A percentile compares a stretch with the other conserved stretches of the same genome.
These are phyloP conservation scores for Aaosphaeria arxii DNA, from an alignment of 2,329 filamentous ascomycete genomes.

Conservation along the genomic window DNA sequence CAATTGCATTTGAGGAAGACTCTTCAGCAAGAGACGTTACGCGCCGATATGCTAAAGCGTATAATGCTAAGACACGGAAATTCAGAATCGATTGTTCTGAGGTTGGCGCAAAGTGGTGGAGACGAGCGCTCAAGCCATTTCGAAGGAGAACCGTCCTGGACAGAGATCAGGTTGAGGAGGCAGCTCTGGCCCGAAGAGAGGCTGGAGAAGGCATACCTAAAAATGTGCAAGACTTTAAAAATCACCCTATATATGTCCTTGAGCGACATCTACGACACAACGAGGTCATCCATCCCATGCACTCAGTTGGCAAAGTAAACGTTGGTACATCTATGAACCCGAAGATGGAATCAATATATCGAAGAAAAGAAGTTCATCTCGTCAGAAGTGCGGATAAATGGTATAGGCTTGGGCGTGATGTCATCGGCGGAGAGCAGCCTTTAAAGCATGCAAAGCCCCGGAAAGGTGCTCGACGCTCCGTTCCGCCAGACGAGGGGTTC, in stretches of 20 bases:
- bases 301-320: slow-evolving; percentile 73
- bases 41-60: slow-evolving; percentile 79
- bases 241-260: slow-evolving; percentile 72
- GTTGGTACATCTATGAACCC: slow-evolving; percentile 58
- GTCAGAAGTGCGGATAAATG: slow-evolving; percentile 82
- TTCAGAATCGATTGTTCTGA: slow-evolving; percentile 69
- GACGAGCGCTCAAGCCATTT: slow-evolving; percentile 47
- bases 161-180: slow-evolving; percentile 80
- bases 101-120: slow-evolving; percentile 57
- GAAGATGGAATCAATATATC: slow-evolving; percentile 74
- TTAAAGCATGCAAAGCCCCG: slow-evolving; percentile 62
- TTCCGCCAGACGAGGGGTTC: slow-evolving; percentile 30
- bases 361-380: slow-evolving; percentile 73
- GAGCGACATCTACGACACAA: slow-evolving; percentile 80
- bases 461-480: slow-evolving; percentile 20
- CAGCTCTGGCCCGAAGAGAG: slow-evolving; percentile 68
- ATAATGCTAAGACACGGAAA: slow-evolving; percentile 84
- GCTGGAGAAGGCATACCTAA: slow-evolving; percentile 77
- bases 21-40: slow-evolving; percentile 81
- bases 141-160: slow-evolving; percentile 44
- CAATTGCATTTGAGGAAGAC: slow-evolving; percentile 79
- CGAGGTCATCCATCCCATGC: slow-evolving; percentile 74
- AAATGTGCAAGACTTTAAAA: slow-evolving; percentile 83
- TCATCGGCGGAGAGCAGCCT: slow-evolving; percentile 74
- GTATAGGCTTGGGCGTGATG: slow-evolving; percentile 81